Evolutionary conservation across 2,329 filamentous ascomycete species (phyloP).

Genomic region (Colletotrichum sp.): DNA sequence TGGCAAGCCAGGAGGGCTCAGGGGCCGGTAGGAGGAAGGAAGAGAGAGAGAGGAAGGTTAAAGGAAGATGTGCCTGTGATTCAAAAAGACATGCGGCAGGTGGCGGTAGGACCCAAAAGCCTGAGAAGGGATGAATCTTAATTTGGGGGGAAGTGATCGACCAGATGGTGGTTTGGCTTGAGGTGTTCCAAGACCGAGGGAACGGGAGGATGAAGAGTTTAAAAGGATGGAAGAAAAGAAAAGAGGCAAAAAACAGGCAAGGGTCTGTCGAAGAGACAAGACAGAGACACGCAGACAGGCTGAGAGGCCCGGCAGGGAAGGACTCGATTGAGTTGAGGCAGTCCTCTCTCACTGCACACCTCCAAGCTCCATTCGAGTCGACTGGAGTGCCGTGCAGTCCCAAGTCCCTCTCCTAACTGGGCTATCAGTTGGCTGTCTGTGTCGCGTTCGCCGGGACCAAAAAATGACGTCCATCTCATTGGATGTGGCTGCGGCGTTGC

Average conservation of each 20-base stretch:
- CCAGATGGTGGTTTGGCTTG: neutral
- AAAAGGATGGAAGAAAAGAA: slow-evolving; percentile 6
- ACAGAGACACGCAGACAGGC: neutral
- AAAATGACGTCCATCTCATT: slow-evolving; percentile 21
- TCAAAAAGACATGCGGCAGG: slow-evolving; percentile 15
- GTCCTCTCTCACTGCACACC: slow-evolving; percentile 8
- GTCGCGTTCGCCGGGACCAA: slow-evolving; percentile 18
- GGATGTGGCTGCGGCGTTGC: neutral
- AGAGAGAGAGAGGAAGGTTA: neutral
- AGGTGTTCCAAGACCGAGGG: neutral
- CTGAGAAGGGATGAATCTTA: slow-evolving; percentile 1
- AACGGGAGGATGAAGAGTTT: slow-evolving; percentile 15
- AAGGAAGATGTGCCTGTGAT: neutral
- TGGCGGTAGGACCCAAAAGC: neutral
- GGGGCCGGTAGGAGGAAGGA: neutral
- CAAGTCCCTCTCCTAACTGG: neutral
- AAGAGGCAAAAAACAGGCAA: slow-evolving; percentile 17
- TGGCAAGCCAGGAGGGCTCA: neutral
- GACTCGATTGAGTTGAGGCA: slow-evolving; percentile 19
- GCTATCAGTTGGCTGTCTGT: slow-evolving; percentile 10
- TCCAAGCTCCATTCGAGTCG: neutral
- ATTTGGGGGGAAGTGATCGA: neutral
- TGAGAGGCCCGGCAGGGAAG: slow-evolving; percentile 11
- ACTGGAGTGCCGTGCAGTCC: neutral
- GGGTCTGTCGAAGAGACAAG: slow-evolving; percentile 4